Conservation (phyloP, 1,284 basidiomycete species). For the Tetrapyrgos nigripes region DNA sequence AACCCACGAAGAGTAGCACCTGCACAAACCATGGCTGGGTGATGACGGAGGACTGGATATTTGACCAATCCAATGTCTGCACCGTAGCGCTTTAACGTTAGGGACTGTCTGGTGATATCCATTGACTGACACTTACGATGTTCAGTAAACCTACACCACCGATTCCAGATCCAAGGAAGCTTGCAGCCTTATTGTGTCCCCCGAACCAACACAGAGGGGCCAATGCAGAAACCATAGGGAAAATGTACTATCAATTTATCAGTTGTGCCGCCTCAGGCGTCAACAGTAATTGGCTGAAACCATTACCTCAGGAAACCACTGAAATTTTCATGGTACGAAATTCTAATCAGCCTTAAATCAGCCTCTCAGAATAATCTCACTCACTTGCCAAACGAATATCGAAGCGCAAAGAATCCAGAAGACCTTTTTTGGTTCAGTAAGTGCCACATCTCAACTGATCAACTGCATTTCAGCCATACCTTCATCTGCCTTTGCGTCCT, state of each 20-base stretch:
- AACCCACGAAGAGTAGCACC: not conserved
- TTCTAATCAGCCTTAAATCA: not conserved
- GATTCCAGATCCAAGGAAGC: not conserved
- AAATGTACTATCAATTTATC: not conserved
- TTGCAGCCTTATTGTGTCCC: conserved; percentile 1
- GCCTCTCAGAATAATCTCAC: not conserved
- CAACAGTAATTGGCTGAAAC: not conserved
- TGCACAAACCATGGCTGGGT: not conserved
- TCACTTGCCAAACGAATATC: not conserved
- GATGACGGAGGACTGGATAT: not conserved
- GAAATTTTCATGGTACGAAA: too few species aligned
- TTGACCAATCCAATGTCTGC: not conserved
- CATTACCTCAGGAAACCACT: not conserved
- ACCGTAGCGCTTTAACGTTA: too few species aligned
- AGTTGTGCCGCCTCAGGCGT: not conserved
- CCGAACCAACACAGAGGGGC: not conserved
- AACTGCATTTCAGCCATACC: not conserved
- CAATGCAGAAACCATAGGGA: not conserved
- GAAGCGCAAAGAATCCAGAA: not conserved
- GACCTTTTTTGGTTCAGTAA: not conserved
- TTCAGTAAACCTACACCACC: not conserved
- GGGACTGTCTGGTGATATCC: too few species aligned
- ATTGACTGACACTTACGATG: too few species aligned
- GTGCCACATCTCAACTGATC: not conserved
- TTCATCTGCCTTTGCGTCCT: not conserved